Conservation (phyloP, 2,329 filamentous ascomycete species). For the Diaporthe ampelina region DNA sequence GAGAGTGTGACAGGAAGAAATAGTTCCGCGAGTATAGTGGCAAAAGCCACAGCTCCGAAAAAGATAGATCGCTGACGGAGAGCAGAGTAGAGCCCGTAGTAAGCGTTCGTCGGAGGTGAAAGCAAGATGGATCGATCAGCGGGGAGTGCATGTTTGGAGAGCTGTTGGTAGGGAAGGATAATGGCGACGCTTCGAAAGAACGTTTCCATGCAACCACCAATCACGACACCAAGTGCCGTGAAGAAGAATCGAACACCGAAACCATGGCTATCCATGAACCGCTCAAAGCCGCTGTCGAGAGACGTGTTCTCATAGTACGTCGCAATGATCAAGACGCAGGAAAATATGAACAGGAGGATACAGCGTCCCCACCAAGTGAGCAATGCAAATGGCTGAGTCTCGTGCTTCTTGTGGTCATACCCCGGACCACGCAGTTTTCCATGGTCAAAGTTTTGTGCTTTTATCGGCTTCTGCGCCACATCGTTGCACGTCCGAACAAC, state of each 20-base stretch:
- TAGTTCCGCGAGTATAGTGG: slow-evolving; percentile 53
- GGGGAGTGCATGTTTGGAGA: slow-evolving; percentile 47
- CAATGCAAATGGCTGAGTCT: slow-evolving; percentile 49
- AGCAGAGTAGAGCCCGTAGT: slow-evolving; percentile 52
- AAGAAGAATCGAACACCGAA: slow-evolving; percentile 58
- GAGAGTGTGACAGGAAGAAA: slow-evolving; percentile 55
- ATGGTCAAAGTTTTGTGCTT: no score
- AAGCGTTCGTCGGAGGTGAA: slow-evolving; percentile 49
- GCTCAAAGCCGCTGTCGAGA: slow-evolving; percentile 54
- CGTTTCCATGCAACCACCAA: slow-evolving; percentile 43
- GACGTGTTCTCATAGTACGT: slow-evolving; percentile 54
- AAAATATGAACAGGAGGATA: slow-evolving; percentile 48
- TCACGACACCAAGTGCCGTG: slow-evolving; percentile 54
- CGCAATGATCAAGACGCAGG: slow-evolving; percentile 51
- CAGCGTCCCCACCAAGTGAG: slow-evolving; percentile 42
- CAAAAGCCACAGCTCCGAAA: slow-evolving; percentile 50
- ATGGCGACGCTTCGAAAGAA: slow-evolving; percentile 47
- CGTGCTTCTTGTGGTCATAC: no score
- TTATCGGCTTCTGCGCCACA: no score
- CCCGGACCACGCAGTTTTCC: no score
- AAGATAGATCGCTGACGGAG: slow-evolving; percentile 51
- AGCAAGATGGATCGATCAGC: slow-evolving; percentile 53
- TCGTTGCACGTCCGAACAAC: no score
- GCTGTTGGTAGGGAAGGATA: slow-evolving; percentile 54
- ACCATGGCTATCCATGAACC: slow-evolving; percentile 56